phyloP scores from a whole-genome alignment of 768 basidiomycete species.

The Clavaria fumosa region DNA sequence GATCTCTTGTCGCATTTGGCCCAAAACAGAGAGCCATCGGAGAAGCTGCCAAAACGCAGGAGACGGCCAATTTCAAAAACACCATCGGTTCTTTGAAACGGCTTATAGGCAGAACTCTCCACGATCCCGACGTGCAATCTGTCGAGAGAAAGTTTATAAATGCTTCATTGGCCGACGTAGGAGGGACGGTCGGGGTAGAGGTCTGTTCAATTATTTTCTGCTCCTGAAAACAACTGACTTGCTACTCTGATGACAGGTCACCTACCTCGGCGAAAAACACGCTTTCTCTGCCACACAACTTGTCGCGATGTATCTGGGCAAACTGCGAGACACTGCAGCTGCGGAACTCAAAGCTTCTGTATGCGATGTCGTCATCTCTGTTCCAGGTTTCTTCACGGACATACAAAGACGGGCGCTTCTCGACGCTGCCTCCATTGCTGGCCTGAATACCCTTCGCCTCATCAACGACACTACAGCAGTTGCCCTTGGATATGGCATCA shows the following conservation, averaged over 20 bases:
- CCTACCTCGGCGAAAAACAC: constrained; percentile 69
- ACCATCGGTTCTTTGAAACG: constrained; percentile 89
- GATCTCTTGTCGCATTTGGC: constrained; percentile 91
- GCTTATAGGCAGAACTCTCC: constrained; percentile 65
- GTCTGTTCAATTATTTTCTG: constrained; percentile 28
- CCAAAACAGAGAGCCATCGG: constrained; percentile 83
- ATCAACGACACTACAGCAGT: constrained; percentile 96
- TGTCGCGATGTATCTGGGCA: constrained; percentile 79
- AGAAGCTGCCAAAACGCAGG: constrained; percentile 92
- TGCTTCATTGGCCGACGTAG: constrained; percentile 70
- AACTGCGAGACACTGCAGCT: constrained; percentile 76
- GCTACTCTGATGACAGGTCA: constrained; percentile 40
- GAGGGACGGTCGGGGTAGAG: constrained; percentile 73
- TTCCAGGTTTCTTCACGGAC: constrained; percentile 96
- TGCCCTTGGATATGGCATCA: constrained; percentile 97
- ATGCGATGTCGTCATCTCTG: constrained; percentile 87
- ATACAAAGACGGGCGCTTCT: constrained; percentile 79
- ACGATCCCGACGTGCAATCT: constrained; percentile 69
- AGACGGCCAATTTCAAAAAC: constrained; percentile 96
- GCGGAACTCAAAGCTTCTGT: constrained; percentile 77
- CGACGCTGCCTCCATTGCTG: constrained; percentile 81
- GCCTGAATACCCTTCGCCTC: constrained; percentile 81
- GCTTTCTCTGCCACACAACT: constrained; percentile 83
- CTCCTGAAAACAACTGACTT: constrained; percentile 4
- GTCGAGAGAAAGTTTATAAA: constrained; percentile 88